A percentile compares a stretch with the other conserved stretches of the same genome.
Evolutionary conservation across 257 asterid genomes (phyloP).

Genomic region (Primulina huaijiensis): DNA sequence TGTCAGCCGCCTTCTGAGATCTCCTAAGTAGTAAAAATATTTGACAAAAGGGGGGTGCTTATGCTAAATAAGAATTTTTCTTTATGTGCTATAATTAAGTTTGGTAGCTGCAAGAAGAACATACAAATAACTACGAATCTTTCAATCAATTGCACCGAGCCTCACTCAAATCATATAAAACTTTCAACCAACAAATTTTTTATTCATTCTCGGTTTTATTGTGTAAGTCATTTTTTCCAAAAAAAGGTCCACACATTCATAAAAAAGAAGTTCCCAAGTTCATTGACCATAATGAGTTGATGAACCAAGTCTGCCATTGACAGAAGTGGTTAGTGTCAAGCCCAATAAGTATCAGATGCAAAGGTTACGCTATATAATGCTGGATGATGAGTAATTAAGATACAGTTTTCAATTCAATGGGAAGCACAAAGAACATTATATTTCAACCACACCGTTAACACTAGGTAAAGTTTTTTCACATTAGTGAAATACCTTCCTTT

Average conservation of each 20-base stretch:
- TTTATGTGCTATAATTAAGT: background rate
- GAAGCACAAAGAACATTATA: background rate
- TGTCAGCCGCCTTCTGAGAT: background rate
- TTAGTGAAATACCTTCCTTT: background rate
- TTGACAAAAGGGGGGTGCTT: too few species aligned
- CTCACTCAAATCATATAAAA: background rate
- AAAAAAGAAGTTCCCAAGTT: background rate
- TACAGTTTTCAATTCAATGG: background rate
- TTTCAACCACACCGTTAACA: background rate
- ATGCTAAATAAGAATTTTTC: too few species aligned
- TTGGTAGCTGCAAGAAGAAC: background rate
- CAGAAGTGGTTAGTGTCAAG: background rate
- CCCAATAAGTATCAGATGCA: background rate
- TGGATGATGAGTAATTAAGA: background rate
- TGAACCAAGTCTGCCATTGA: background rate
- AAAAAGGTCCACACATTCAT: background rate
- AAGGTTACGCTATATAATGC: too few species aligned
- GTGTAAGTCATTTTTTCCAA: background rate
- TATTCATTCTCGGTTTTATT: background rate
- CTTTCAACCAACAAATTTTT: background rate
- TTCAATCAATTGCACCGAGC: background rate
- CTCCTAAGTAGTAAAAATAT: background rate
- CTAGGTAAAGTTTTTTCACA: background rate
- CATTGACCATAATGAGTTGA: background rate
- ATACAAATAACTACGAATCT: background rate